phyloP scores from a whole-genome alignment of 148 eudicot species.

The Fallopia convolvulus region DNA sequence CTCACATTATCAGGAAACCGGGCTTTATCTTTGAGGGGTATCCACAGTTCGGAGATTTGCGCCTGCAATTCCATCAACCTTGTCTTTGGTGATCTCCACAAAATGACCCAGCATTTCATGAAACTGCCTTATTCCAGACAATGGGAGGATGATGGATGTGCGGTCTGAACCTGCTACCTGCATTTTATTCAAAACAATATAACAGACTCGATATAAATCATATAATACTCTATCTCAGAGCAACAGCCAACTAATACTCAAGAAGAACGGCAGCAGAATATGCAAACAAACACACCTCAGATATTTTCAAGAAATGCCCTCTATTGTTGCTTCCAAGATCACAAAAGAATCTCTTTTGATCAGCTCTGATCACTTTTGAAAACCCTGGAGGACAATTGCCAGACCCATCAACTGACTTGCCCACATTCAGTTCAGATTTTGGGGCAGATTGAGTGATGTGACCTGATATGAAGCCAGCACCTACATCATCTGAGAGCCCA shows the following conservation, averaged over 20 bases:
- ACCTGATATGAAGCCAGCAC: slow-evolving; percentile 92
- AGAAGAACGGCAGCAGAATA: background rate
- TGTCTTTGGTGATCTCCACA: slow-evolving; percentile 78
- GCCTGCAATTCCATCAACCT: slow-evolving; percentile 68
- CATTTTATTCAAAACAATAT: slow-evolving; percentile 11
- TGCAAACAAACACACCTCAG: slow-evolving; percentile 46
- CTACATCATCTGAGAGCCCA: slow-evolving; percentile 96
- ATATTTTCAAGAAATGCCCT: slow-evolving; percentile 84
- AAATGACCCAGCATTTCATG: slow-evolving; percentile 90
- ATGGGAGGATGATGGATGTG: slow-evolving; percentile 87
- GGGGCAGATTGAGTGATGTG: slow-evolving; percentile 62
- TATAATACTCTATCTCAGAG: background rate
- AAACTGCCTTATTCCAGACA: slow-evolving; percentile 87
- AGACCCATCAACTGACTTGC: slow-evolving; percentile 56
- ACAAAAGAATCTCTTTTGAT: slow-evolving; percentile 96
- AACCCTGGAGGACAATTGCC: slow-evolving; percentile 35
- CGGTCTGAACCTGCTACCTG: slow-evolving; percentile 98
- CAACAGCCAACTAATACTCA: background rate
- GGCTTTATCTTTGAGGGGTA: slow-evolving; percentile 66
- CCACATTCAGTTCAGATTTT: slow-evolving; percentile 44
- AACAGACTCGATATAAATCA: background rate
- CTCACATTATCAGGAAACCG: background rate
- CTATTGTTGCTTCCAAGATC: slow-evolving; percentile 94
- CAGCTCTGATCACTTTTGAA: slow-evolving; percentile 87
- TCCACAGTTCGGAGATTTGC: slow-evolving; percentile 85